These are phyloP conservation scores for Raffaelea deltoideospora DNA, from an alignment of 2,329 filamentous ascomycete genomes.

Conservation along the genomic window DNA sequence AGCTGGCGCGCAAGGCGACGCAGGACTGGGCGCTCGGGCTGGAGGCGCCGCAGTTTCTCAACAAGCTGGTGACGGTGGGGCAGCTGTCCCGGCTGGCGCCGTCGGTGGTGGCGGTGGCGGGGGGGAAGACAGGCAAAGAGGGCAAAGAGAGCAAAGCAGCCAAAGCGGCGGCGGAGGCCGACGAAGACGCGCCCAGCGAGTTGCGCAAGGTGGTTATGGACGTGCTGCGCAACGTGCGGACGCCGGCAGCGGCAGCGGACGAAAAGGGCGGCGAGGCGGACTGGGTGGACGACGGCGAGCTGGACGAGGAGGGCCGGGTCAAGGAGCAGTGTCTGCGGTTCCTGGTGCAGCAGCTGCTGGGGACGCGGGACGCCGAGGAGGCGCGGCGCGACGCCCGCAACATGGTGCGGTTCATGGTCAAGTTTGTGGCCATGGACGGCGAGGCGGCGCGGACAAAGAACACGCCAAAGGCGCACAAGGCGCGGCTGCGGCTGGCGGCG, in stretches of 20 bases:
- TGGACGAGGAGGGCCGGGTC: slow-evolving; percentile 69
- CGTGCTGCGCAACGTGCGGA: slow-evolving; percentile 56
- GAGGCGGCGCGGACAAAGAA: slow-evolving; percentile 62
- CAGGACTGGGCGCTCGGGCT: slow-evolving; percentile 61
- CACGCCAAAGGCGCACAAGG: slow-evolving; percentile 64
- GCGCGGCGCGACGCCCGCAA: slow-evolving; percentile 31
- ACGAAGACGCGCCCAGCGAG: slow-evolving; percentile 59
- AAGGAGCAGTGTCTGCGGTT: slow-evolving; percentile 76
- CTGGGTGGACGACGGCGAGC: slow-evolving; percentile 52
- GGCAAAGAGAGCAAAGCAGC: no score
- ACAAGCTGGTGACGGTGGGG: slow-evolving; percentile 54
- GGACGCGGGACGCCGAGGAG: slow-evolving; percentile 31
- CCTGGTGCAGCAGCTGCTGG: slow-evolving; percentile 71
- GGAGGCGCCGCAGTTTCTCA: slow-evolving; percentile 60
- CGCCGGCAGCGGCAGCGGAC: slow-evolving; percentile 9
- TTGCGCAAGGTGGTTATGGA: slow-evolving; percentile 67
- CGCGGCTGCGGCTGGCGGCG: slow-evolving; percentile 67
- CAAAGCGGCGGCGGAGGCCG: no score
- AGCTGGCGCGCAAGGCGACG: slow-evolving; percentile 62
- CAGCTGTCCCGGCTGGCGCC: slow-evolving; percentile 65
- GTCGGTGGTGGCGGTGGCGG: slow-evolving; percentile 52
- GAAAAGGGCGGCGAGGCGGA: slow-evolving; percentile 25
- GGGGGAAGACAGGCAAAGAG: no score
- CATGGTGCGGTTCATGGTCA: slow-evolving; percentile 67
- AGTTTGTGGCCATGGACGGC: slow-evolving; percentile 58